These are phyloP conservation scores for Pilobolus umbonatus DNA, from an alignment of 192 early-diverging fungal genomes.

Conservation along the genomic window DNA sequence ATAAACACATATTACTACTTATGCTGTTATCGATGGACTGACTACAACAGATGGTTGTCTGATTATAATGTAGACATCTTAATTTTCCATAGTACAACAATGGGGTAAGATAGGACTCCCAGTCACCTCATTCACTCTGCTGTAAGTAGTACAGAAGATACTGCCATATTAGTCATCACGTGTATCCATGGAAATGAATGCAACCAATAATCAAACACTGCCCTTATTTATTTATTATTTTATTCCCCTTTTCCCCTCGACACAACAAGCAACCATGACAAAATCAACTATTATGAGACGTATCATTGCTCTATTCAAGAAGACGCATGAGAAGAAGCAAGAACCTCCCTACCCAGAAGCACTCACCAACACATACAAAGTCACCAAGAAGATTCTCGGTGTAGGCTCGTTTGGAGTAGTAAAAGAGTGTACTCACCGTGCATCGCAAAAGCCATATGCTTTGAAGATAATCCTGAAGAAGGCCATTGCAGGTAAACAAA, in stretches of 20 bases:
- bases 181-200: too few species aligned
- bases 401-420: conserved; percentile 60
- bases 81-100: too few species aligned
- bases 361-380: conserved; percentile 30
- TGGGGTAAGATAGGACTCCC: too few species aligned
- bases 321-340: conserved; percentile 31
- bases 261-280: conserved; percentile 10
- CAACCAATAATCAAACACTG: too few species aligned
- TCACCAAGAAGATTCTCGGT: conserved; percentile 45
- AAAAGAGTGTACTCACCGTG: conserved; percentile 57
- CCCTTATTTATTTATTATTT: too few species aligned
- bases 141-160: too few species aligned
- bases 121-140: too few species aligned
- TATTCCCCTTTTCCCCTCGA: not conserved
- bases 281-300: conserved; percentile 33
- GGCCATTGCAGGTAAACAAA: conserved; percentile 38
- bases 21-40: too few species aligned
- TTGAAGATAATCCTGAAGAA: conserved; percentile 73
- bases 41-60: too few species aligned
- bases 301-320: conserved; percentile 37
- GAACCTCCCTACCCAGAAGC: conserved; percentile 24
- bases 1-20: too few species aligned
- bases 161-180: too few species aligned
- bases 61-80: too few species aligned
- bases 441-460: conserved; percentile 56